Evolutionary conservation across 768 basidiomycete species (phyloP).

Genomic region (Lentinus brumalis): DNA sequence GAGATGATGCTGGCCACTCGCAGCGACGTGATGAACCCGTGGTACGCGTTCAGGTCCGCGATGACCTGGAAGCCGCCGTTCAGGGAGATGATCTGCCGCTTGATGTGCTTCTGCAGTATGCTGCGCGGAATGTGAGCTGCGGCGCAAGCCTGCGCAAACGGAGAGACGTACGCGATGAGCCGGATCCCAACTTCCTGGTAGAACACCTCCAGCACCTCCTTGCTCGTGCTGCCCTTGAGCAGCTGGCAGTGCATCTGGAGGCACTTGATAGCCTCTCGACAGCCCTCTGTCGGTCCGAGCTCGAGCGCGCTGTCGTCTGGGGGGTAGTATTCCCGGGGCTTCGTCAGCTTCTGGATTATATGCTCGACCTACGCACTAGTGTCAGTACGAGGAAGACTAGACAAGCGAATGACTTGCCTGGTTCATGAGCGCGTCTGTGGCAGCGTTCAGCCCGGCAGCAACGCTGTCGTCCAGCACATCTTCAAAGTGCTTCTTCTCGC

Average conservation of each 20-base stretch:
- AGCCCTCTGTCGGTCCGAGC: slow-evolving; percentile 83
- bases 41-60: slow-evolving; percentile 93
- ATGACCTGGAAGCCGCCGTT: slow-evolving; percentile 95
- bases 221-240: slow-evolving; percentile 89
- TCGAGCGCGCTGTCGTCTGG: slow-evolving; percentile 78
- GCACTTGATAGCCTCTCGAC: slow-evolving; percentile 86
- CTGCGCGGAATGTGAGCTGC: slow-evolving; percentile 39
- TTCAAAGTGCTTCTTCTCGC: slow-evolving; percentile 98
- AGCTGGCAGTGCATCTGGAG: slow-evolving; percentile 90
- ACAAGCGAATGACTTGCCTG: slow-evolving; percentile 53
- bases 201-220: slow-evolving; percentile 96
- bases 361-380: slow-evolving; percentile 74
- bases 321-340: slow-evolving; percentile 89
- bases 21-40: slow-evolving; percentile 83
- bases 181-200: slow-evolving; percentile 97
- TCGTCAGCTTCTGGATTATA: slow-evolving; percentile 80
- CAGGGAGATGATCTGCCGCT: slow-evolving; percentile 94
- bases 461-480: slow-evolving; percentile 91
- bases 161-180: slow-evolving; percentile 30
- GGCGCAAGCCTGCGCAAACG: not conserved
- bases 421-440: slow-evolving; percentile 94
- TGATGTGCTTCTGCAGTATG: slow-evolving; percentile 94
- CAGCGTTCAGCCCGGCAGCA: slow-evolving; percentile 90
- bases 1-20: slow-evolving; percentile 78
- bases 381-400: not conserved